A percentile compares a stretch with the other conserved stretches of the same genome.
Conservation (phyloP, 208 protist genomes). For the Porcisia hertigi region DNA sequence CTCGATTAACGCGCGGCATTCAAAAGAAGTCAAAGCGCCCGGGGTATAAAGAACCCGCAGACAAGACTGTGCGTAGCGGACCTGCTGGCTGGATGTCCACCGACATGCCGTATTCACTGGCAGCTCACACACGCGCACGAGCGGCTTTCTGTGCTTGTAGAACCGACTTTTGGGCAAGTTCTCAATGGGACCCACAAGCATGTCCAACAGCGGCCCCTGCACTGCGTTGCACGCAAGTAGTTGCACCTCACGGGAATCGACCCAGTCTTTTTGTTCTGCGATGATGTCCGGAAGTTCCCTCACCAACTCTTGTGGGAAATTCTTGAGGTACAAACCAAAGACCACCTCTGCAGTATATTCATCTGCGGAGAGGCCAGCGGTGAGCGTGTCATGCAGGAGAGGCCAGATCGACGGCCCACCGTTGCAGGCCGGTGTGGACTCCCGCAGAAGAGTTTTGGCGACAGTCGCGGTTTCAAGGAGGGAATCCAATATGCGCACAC, state of each 20-base stretch:
- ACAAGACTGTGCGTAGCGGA: constrained; percentile 22
- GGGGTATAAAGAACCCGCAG: constrained; percentile 8
- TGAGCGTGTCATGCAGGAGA: neutral
- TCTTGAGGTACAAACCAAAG: neutral
- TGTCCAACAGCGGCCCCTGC: constrained; percentile 18
- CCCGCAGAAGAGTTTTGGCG: neutral
- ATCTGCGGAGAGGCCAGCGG: neutral
- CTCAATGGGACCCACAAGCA: neutral
- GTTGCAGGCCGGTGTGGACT: neutral
- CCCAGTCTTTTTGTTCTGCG: constrained; percentile 16
- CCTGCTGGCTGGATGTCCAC: constrained; percentile 33
- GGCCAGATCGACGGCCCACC: neutral
- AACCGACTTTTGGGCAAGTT: constrained; percentile 17
- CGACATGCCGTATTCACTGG: constrained; percentile 14
- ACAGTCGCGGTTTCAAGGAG: neutral
- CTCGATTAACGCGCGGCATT: neutral
- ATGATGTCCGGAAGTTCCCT: constrained; percentile 3
- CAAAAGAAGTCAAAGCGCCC: neutral
- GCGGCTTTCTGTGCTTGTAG: neutral
- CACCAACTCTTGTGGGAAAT: constrained; percentile 6
- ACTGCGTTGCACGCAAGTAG: constrained; percentile 10
- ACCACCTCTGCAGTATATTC: neutral
- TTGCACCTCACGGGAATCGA: constrained; percentile 4
- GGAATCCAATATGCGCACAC: neutral
- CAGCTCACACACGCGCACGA: neutral